phyloP scores from a whole-genome alignment of 2,329 filamentous ascomycete genomes.

The Lecanicillium sp. region DNA sequence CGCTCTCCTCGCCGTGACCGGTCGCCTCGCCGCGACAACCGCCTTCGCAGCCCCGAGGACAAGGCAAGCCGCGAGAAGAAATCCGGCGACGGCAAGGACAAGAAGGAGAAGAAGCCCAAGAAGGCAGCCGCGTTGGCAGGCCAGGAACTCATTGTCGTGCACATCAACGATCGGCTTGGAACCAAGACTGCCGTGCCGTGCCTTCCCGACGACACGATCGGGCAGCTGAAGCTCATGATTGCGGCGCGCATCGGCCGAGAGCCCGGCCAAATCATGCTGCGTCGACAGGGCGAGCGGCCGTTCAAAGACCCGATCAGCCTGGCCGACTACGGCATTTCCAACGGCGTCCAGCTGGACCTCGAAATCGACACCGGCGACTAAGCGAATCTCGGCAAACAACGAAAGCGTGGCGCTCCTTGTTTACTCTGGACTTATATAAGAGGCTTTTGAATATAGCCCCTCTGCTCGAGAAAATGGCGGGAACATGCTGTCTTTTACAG shows the following conservation, averaged over 20 bases:
- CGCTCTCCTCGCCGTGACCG: slow-evolving; percentile 12
- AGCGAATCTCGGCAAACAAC: slow-evolving; percentile 17
- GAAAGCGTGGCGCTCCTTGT: background rate
- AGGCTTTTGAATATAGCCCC: too few species aligned
- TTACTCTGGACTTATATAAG: too few species aligned
- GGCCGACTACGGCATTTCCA: slow-evolving; percentile 90
- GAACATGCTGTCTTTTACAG: background rate
- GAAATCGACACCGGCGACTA: slow-evolving; percentile 57
- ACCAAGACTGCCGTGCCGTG: slow-evolving; percentile 95
- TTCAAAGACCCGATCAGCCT: slow-evolving; percentile 88
- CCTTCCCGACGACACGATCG: slow-evolving; percentile 74
- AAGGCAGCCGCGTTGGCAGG: slow-evolving; percentile 28
- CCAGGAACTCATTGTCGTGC: slow-evolving; percentile 88
- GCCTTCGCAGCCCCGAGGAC: slow-evolving; percentile 17
- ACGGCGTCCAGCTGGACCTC: slow-evolving; percentile 68
- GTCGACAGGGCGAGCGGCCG: slow-evolving; percentile 84
- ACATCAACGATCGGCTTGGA: slow-evolving; percentile 90
- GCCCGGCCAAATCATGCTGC: slow-evolving; percentile 85
- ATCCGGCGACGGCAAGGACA: slow-evolving; percentile 30
- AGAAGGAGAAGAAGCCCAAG: slow-evolving; percentile 34
- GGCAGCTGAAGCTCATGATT: slow-evolving; percentile 85
- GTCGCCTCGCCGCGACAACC: slow-evolving; percentile 19
- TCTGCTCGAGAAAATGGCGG: background rate
- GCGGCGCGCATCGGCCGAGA: slow-evolving; percentile 83
- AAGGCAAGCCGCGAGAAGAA: background rate